phyloP scores from a whole-genome alignment of 2,329 filamentous ascomycete genomes.

The Apiospora arundinis region DNA sequence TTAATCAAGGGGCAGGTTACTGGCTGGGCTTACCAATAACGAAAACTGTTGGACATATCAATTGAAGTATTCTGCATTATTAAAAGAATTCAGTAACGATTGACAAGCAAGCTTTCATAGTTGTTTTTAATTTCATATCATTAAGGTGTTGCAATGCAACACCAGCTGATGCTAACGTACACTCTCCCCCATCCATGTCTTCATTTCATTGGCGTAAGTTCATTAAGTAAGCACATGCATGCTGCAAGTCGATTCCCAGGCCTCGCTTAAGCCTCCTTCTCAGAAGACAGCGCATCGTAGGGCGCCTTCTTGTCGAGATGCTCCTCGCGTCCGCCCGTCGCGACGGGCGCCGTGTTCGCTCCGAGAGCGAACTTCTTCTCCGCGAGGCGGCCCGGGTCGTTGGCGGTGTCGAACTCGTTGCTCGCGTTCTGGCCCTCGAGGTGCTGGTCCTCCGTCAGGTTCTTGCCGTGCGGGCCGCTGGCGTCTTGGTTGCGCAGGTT shows the following conservation, averaged over 20 bases:
- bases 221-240: neutral
- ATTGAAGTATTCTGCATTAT: no score
- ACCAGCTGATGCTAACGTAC: neutral
- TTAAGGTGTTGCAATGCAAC: no score
- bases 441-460: constrained; percentile 45
- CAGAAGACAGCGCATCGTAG: constrained; percentile 32
- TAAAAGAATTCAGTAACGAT: no score
- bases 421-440: constrained; percentile 47
- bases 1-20: no score
- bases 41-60: no score
- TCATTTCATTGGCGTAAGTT: constrained; percentile 13
- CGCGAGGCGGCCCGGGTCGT: constrained; percentile 54
- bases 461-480: constrained; percentile 50
- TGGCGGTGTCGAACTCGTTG: constrained; percentile 51
- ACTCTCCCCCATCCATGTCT: neutral
- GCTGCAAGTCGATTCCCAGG: neutral
- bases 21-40: no score
- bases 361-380: constrained; percentile 50
- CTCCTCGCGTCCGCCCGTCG: constrained; percentile 55
- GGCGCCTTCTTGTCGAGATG: constrained; percentile 32
- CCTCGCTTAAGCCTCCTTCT: constrained; percentile 29
- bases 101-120: no score
- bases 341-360: constrained; percentile 63
- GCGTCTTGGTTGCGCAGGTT: constrained; percentile 31
- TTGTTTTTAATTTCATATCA: no score